A percentile compares a stretch with the other conserved stretches of the same genome.
Conservation (phyloP, 305 asterid genomes). For the Fraxinus ornus region DNA sequence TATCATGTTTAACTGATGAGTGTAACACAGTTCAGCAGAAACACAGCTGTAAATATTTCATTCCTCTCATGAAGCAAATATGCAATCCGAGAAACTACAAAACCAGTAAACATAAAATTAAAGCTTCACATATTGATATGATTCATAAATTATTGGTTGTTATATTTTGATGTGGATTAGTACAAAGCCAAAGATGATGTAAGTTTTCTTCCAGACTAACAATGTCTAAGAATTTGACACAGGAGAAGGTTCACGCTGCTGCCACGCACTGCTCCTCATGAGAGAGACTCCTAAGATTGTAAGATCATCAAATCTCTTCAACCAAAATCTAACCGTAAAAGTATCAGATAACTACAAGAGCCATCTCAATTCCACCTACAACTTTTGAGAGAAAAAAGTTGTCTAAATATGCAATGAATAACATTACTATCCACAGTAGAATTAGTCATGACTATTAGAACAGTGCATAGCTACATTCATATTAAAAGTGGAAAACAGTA, state of each 20-base stretch:
- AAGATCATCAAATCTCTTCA: neutral
- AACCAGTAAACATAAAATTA: neutral
- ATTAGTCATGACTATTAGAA: neutral
- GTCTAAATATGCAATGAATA: neutral
- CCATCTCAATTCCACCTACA: too few relatives aligned
- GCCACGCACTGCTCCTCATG: neutral
- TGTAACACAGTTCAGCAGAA: neutral
- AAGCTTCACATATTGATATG: too few relatives aligned
- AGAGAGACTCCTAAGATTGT: neutral
- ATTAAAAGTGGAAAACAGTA: neutral
- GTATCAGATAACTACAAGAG: too few relatives aligned
- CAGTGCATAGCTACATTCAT: neutral
- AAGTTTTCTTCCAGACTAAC: neutral
- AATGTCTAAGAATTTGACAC: neutral
- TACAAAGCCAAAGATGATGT: neutral
- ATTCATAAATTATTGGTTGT: too few relatives aligned
- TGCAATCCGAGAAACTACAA: neutral
- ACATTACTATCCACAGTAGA: neutral
- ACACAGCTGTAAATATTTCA: neutral
- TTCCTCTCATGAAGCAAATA: neutral
- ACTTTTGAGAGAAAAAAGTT: neutral
- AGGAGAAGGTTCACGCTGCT: neutral
- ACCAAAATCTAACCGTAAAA: neutral
- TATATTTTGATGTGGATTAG: neutral
- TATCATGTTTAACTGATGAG: neutral